Percentiles rank a stretch among this genome's conserved stretches.
Conservation (phyloP, 441 rosid species). For the Jatropha podagrica region DNA sequence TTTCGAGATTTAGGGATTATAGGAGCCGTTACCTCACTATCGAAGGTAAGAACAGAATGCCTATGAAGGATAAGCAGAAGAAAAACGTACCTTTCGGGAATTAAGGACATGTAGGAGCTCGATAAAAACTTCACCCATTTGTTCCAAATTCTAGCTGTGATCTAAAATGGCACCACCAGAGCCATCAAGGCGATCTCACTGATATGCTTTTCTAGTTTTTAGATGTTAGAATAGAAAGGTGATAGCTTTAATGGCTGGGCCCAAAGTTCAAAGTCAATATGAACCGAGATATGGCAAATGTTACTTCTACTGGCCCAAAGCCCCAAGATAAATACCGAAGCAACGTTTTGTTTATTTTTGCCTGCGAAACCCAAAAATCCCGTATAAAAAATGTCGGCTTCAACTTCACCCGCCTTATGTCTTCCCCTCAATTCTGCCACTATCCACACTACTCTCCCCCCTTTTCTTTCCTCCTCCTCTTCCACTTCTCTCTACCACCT, state of each 20-base stretch:
- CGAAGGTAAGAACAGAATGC: background rate
- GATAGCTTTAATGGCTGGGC: background rate
- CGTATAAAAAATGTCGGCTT: background rate
- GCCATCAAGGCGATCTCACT: background rate
- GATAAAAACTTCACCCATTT: conserved; percentile 37
- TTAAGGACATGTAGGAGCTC: conserved; percentile 39
- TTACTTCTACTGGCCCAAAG: background rate
- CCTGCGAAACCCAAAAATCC: background rate
- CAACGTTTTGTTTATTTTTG: no score
- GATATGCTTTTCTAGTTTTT: background rate
- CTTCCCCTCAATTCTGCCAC: conserved; percentile 13
- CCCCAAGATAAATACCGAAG: background rate
- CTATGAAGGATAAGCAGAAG: background rate
- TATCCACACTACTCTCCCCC: conserved; percentile 11
- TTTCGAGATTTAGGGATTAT: conserved; percentile 7
- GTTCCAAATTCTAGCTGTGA: conserved; percentile 9
- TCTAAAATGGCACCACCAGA: background rate
- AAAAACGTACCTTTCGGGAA: conserved; percentile 32
- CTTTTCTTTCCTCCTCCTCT: conserved; percentile 25
- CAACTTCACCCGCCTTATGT: background rate
- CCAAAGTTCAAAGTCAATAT: background rate
- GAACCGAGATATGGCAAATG: no score
- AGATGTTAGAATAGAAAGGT: background rate
- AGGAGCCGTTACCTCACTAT: background rate
- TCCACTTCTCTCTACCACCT: conserved; percentile 31